Evolutionary conservation across 192 early-diverging fungal genomes (phyloP).

Genomic region (Entomortierella beljakovae): DNA sequence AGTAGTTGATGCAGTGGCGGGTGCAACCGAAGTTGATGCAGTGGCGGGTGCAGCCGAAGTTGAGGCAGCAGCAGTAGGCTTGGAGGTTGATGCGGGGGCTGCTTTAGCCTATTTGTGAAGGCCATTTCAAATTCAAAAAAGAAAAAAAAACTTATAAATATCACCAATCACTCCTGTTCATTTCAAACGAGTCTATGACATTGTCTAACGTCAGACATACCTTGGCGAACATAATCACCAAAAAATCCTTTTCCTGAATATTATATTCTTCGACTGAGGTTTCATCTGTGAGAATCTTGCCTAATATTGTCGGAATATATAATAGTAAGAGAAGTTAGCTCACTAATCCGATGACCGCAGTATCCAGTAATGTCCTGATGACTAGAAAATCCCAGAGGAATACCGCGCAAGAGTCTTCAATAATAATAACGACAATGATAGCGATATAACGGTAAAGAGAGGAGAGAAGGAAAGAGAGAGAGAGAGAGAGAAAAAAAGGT

Average conservation of each 20-base stretch:
- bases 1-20: constrained; percentile 52
- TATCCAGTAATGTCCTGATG: too few relatives aligned
- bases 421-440: too few relatives aligned
- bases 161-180: too few relatives aligned
- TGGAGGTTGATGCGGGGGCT: constrained; percentile 31
- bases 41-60: constrained; percentile 34
- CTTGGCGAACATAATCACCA: constrained; percentile 96
- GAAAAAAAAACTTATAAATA: background rate
- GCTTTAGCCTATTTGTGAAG: constrained; percentile 55
- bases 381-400: too few relatives aligned
- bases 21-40: constrained; percentile 38
- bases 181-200: background rate
- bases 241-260: constrained; percentile 91
- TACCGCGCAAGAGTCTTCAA: too few relatives aligned
- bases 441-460: too few relatives aligned
- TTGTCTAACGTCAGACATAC: constrained; percentile 52
- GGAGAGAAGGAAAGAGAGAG: too few relatives aligned
- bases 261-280: constrained; percentile 79
- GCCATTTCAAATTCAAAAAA: background rate
- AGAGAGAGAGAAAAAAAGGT: too few relatives aligned
- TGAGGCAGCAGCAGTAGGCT: constrained; percentile 32
- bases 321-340: too few relatives aligned
- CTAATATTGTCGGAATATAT: constrained; percentile 47
- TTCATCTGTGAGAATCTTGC: constrained; percentile 89
- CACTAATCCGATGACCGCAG: too few relatives aligned